Evolutionary conservation across 345 rosid species (phyloP).

Genomic region (Dimocarpus longan): DNA sequence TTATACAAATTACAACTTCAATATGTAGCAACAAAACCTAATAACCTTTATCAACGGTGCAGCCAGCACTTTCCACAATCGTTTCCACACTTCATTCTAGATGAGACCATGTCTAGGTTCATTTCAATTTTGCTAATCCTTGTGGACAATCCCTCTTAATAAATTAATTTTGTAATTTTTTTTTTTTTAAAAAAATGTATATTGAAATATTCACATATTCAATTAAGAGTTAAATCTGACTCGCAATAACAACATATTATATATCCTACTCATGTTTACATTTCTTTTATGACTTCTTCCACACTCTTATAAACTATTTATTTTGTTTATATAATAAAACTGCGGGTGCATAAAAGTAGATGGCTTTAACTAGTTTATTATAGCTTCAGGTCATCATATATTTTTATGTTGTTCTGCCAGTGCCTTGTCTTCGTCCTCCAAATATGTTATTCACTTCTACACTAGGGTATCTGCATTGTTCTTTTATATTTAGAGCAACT

Average conservation of each 20-base stretch:
- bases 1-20: background rate
- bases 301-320: no score
- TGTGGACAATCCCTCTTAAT: background rate
- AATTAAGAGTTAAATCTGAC: background rate
- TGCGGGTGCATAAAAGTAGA: background rate
- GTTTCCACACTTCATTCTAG: background rate
- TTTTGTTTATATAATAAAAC: background rate
- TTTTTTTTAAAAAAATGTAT: no score
- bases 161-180: no score
- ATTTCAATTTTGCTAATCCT: background rate
- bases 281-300: background rate
- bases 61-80: constrained; percentile 3
- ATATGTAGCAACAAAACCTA: background rate
- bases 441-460: background rate
- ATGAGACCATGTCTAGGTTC: background rate
- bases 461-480: background rate
- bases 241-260: background rate
- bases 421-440: background rate
- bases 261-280: background rate
- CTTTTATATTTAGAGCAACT: background rate
- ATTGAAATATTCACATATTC: background rate
- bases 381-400: background rate
- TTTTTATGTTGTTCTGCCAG: background rate
- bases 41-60: background rate
- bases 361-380: background rate